Conservation (phyloP, 2,329 filamentous ascomycete species). For the Domatiomyces globalis region DNA sequence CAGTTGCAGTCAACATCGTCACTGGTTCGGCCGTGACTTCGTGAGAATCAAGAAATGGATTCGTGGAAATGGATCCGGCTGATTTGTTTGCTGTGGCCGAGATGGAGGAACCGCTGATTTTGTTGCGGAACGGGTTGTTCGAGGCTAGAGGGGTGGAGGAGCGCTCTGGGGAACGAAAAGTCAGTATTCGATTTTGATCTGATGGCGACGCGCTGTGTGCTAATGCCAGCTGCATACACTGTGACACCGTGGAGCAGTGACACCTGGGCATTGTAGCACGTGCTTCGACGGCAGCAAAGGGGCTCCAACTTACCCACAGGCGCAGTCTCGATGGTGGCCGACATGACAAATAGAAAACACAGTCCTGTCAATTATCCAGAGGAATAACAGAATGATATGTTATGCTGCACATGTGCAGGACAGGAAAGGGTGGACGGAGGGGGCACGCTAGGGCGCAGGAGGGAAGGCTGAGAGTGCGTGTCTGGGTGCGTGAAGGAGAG, state of each 20-base stretch:
- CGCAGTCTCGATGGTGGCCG: background rate
- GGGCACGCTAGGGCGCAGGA: background rate
- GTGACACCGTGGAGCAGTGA: background rate
- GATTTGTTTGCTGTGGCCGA: conserved; percentile 18
- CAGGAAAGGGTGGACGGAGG: background rate
- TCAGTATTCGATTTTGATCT: background rate
- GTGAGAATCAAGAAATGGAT: conserved; percentile 45
- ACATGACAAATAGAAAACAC: background rate
- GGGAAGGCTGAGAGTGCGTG: too few species aligned
- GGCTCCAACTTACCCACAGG: background rate
- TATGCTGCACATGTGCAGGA: background rate
- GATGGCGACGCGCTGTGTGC: background rate
- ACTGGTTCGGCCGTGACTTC: conserved; percentile 18
- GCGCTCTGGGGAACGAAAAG: conserved; percentile 7
- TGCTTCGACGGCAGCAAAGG: background rate
- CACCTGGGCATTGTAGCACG: background rate
- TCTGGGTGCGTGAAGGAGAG: too few species aligned
- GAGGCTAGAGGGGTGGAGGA: conserved; percentile 22
- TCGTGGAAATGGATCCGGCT: conserved; percentile 42
- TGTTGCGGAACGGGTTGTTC: conserved; percentile 39
- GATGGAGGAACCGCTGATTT: conserved; percentile 23
- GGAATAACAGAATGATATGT: background rate
- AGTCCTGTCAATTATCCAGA: background rate
- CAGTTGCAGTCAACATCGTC: conserved; percentile 1
- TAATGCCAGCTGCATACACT: background rate